phyloP scores from a whole-genome alignment of 345 rosid species.

The Salix arbutifolia region DNA sequence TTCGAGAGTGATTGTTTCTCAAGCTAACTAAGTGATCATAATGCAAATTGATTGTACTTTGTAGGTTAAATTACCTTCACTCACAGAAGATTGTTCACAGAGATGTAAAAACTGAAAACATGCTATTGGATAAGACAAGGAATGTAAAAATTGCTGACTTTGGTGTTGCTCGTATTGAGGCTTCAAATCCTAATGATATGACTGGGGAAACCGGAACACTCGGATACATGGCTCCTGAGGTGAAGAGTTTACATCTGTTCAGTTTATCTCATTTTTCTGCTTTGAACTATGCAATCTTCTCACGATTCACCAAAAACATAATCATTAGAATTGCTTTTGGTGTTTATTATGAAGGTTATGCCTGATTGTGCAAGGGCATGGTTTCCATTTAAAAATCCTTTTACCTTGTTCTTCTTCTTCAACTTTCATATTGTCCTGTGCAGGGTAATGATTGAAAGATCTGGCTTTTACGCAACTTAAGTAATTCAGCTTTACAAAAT shows the following conservation, averaged over 20 bases:
- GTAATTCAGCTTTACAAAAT: background rate
- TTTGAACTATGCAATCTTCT: background rate
- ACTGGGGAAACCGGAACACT: conserved; percentile 99
- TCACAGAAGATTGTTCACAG: conserved; percentile 95
- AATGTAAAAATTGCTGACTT: conserved; percentile 91
- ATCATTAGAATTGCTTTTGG: background rate
- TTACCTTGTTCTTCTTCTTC: background rate
- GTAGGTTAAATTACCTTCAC: conserved; percentile 94
- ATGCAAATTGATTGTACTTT: conserved; percentile 10
- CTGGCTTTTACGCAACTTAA: background rate
- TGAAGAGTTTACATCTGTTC: conserved; percentile 19
- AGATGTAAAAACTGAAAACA: conserved; percentile 98
- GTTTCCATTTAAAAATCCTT: background rate
- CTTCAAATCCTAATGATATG: conserved; percentile 98
- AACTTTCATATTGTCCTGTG: background rate
- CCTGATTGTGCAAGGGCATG: background rate
- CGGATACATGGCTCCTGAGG: conserved; percentile 99
- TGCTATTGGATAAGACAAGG: conserved; percentile 84
- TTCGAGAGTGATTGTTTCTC: conserved; percentile 1
- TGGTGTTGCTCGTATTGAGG: conserved; percentile 98
- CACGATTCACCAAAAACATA: background rate
- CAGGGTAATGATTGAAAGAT: conserved; percentile 1
- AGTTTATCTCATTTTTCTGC: background rate
- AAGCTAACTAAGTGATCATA: background rate
- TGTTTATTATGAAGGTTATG: background rate